Base-by-base conservation (phyloP, 257 asterid species). In the Eustoma russellianum region DNA sequence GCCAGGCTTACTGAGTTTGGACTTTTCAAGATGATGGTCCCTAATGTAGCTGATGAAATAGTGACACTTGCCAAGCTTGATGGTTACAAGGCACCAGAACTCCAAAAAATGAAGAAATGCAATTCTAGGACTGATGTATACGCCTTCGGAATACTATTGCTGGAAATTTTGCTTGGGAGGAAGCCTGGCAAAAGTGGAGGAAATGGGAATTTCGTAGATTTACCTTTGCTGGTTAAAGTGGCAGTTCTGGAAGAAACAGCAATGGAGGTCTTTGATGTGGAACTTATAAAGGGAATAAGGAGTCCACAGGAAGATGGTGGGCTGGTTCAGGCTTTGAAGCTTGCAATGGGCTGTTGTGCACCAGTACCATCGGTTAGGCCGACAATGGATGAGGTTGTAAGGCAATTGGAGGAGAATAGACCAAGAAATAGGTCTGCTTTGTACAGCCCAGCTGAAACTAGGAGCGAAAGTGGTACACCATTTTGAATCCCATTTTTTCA, bases 291-390 rank as follows among this genome's bases (percentile, higher is more conserved):
- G 65, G 94, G 95, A 15, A 66, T 67, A 50, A 83, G 94, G 73
- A 92, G 77, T 63, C 96, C 95, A 0, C 88, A 88, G 99, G 99
- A 92, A 60, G 99, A 88, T 71, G 30, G 30, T 24, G 97, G 99
- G 54, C 51, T 88, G 17, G 94, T 92, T 48, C 99, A 92, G 71
- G 95, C 95, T 0, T 66, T 92, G 82, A 92, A 86, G 69, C 82
- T 92, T 18, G 99, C 97, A 7, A 92, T 92, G 99, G 99, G 99
- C 6, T 92, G 99, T 48, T 88, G 99, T 17, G 94, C 99, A 3
- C 99, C 99, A 0, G 97, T 85, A 47, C 86, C 86, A 6, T 52
- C 94, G 0, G 93, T 83, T 33, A 71, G 99, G 67, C 99, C 99
- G 6, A 66, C 85, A 3, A 92, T 92, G 99, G 95, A 85, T 1